These are phyloP conservation scores for Trichoderma reesei DNA, from an alignment of 495 filamentous ascomycete species.

Conservation along the genomic window DNA sequence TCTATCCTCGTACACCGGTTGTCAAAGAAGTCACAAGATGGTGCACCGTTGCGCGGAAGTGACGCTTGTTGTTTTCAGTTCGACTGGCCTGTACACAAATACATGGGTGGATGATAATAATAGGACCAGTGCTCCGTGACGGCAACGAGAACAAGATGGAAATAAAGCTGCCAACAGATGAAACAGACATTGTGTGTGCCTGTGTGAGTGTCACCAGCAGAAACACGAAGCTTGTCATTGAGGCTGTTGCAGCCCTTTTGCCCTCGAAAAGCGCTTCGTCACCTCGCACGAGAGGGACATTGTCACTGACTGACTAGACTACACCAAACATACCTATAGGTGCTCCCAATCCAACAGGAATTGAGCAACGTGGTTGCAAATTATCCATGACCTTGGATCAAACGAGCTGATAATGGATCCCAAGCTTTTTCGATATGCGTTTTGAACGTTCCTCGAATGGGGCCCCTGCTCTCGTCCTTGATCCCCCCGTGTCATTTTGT, in stretches of 20 bases:
- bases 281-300: not conserved
- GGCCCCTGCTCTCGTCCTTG: no score
- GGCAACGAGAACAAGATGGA: not conserved
- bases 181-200: not conserved
- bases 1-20: no score
- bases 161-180: constrained; percentile 5
- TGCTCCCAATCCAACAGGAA: not conserved
- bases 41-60: not conserved
- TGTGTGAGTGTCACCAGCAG: constrained; percentile 4
- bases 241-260: not conserved
- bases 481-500: no score
- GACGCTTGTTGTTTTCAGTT: not conserved
- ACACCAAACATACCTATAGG: not conserved
- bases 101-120: no score
- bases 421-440: no score
- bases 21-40: constrained; percentile 9
- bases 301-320: not conserved
- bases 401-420: no score
- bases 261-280: not conserved
- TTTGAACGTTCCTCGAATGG: no score
- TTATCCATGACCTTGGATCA: no score
- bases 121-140: not conserved
- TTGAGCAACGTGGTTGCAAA: no score
- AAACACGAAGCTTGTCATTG: not conserved
- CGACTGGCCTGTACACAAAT: not conserved